These are phyloP conservation scores for Eurotiales sp. DNA, from an alignment of 2,329 filamentous ascomycete genomes.

Conservation along the genomic window DNA sequence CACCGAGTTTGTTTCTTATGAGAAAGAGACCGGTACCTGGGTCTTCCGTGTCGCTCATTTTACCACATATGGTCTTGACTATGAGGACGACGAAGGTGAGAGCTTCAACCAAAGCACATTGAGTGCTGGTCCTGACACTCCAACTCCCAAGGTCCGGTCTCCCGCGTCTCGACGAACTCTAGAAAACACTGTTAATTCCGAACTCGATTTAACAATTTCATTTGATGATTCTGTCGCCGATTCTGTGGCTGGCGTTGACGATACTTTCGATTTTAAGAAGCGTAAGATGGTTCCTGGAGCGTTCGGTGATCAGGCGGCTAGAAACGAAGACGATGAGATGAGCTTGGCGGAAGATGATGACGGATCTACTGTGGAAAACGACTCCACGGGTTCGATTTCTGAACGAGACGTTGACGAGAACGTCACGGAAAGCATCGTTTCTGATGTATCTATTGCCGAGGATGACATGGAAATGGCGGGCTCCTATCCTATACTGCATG, in stretches of 20 bases:
- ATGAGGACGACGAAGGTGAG: slow-evolving; percentile 59
- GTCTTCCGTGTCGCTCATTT: slow-evolving; percentile 92
- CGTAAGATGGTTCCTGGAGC: slow-evolving; percentile 67
- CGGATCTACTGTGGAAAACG: slow-evolving; percentile 88
- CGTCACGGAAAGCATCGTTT: slow-evolving; percentile 52
- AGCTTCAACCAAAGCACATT: slow-evolving; percentile 50
- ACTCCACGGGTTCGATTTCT: slow-evolving; percentile 77
- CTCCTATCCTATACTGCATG: slow-evolving; percentile 69
- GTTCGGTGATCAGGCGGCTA: slow-evolving; percentile 60
- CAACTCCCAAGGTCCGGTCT: slow-evolving; percentile 38
- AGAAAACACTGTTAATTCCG: slow-evolving; percentile 32
- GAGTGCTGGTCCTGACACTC: slow-evolving; percentile 50
- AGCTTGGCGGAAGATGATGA: slow-evolving; percentile 30
- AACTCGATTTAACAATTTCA: slow-evolving; percentile 36
- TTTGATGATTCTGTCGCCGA: slow-evolving; percentile 40
- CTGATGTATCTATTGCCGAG: slow-evolving; percentile 60
- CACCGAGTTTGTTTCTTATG: slow-evolving; percentile 79
- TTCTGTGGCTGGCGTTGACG: slow-evolving; percentile 39
- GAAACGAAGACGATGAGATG: slow-evolving; percentile 51
- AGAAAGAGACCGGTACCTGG: slow-evolving; percentile 79
- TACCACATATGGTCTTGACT: slow-evolving; percentile 88
- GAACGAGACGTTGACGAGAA: slow-evolving; percentile 60
- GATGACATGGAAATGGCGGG: slow-evolving; percentile 81
- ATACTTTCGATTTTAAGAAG: slow-evolving; percentile 57
- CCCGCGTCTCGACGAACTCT: slow-evolving; percentile 21